Conservation (phyloP, 2,329 filamentous ascomycete species). For the Dothistroma septosporum region DNA sequence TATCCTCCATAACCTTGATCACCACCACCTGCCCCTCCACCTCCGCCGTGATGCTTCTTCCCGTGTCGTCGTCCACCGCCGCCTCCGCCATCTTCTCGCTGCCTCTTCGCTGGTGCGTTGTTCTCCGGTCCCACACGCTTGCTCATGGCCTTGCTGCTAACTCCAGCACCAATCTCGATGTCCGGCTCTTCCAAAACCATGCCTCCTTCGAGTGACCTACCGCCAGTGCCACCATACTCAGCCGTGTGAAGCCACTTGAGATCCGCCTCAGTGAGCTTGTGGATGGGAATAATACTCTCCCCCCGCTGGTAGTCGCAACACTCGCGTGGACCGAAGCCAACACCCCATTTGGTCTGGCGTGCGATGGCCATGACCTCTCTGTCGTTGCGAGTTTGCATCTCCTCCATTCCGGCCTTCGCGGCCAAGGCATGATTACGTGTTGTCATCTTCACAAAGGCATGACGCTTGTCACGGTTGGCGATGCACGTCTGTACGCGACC, state of each 20-base stretch:
- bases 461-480: conserved; percentile 94
- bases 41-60: conserved; percentile 30
- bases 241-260: conserved; percentile 95
- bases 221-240: conserved; percentile 88
- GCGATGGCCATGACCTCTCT: conserved; percentile 65
- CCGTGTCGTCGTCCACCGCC: conserved; percentile 22
- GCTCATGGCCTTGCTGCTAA: conserved; percentile 72
- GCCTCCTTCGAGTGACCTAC: conserved; percentile 70
- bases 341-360: conserved; percentile 85
- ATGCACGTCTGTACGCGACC: conserved; percentile 95
- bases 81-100: conserved; percentile 27
- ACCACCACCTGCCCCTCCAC: conserved; percentile 24
- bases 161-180: conserved; percentile 95
- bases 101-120: conserved; percentile 26
- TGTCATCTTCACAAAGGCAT: conserved; percentile 98
- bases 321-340: conserved; percentile 92
- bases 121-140: conserved; percentile 36
- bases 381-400: conserved; percentile 74
- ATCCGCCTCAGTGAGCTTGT: conserved; percentile 90
- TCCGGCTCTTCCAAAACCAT: conserved; percentile 95
- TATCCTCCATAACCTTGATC: conserved; percentile 23
- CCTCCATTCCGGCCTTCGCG: conserved; percentile 87
- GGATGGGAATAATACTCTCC: conserved; percentile 87
- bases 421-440: conserved; percentile 76
- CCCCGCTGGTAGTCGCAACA: conserved; percentile 94